phyloP scores from a whole-genome alignment of 2,329 filamentous ascomycete genomes.

The Aureobasidium uvarum region DNA sequence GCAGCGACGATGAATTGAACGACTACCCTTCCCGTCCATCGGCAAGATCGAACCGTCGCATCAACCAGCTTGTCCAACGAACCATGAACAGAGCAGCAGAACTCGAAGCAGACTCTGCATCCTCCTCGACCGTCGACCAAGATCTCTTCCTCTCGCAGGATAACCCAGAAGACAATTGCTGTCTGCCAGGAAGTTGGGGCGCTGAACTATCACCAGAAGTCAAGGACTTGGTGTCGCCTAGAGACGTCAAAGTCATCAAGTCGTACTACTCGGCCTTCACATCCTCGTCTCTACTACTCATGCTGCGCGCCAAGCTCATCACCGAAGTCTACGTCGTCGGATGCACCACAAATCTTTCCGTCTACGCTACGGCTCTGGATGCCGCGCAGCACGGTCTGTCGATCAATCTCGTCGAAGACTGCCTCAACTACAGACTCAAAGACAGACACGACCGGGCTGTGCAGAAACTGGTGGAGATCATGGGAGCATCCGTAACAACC shows the following conservation, averaged over 20 bases:
- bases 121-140: constrained; percentile 39
- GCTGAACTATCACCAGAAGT: constrained; percentile 53
- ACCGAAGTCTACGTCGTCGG: constrained; percentile 90
- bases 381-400: constrained; percentile 82
- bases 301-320: constrained; percentile 80
- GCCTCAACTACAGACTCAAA: constrained; percentile 74
- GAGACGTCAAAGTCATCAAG: constrained; percentile 62
- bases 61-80: constrained; percentile 28
- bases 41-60: constrained; percentile 1
- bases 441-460: constrained; percentile 69
- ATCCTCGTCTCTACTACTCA: constrained; percentile 67
- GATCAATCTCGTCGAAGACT: constrained; percentile 87
- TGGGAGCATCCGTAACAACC: constrained; percentile 66
- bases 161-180: constrained; percentile 43
- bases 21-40: constrained; percentile 1
- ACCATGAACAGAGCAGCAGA: constrained; percentile 21
- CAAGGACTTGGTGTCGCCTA: constrained; percentile 50
- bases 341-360: constrained; percentile 78
- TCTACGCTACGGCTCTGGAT: constrained; percentile 88
- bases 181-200: constrained; percentile 46
- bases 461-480: constrained; percentile 67
- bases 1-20: constrained; percentile 15
- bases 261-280: constrained; percentile 86
- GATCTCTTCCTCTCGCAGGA: constrained; percentile 48
- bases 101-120: constrained; percentile 11